Evolutionary conservation across 2,329 filamentous ascomycete species (phyloP), one percentile per base, ranked within the genome.

Genomic region (Trichoderma oligosporum): DNA sequence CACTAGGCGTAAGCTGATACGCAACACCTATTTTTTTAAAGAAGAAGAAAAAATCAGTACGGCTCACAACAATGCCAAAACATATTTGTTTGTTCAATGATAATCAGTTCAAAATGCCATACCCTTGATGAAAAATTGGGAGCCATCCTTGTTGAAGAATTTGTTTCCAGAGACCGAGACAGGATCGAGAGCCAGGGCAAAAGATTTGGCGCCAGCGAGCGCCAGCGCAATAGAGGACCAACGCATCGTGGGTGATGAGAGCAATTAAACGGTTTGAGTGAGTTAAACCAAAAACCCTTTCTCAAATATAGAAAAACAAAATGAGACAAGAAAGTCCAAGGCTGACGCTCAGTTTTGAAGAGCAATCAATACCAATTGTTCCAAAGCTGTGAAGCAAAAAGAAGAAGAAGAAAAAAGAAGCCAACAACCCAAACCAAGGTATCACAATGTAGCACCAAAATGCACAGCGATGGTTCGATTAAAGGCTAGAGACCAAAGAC

Each of bases 101-200:
- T n/a, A n/a, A n/a, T n/a, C n/a, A n/a, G n/a, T n/a, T n/a, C n/a
- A n/a, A 45, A n/a, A 12, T 35, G 16, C 47, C 70, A 49, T 72
- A 88, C 89, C 89, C 76, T 92, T 94, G 71, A 94, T 81, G 72
- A 84, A 94, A 78, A 89, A 95, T 69, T 95, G 90, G 29, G 85
- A 79, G 62, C 90, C 90, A 70, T 92, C 83, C 66, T 82, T 83
- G 64, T 84, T 85, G 76, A 95, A 96, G 77, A 96, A 91, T 74
- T 95, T 96, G 75, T 86, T 85, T 49, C 90, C 90, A 54, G 86
- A 82, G 18, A 76, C 73, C 51, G 78, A 74, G 59, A 84, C 76
- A 22, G 77, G 74, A 33, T 79, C 73, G 46, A 83, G 62, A 27
- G 78, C 76, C 29, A 70, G 63, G 42, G 68, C 69, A 27, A 66